These are phyloP conservation scores for Ceratocystis destructans DNA, from an alignment of 2,329 filamentous ascomycete species.

Conservation along the genomic window DNA sequence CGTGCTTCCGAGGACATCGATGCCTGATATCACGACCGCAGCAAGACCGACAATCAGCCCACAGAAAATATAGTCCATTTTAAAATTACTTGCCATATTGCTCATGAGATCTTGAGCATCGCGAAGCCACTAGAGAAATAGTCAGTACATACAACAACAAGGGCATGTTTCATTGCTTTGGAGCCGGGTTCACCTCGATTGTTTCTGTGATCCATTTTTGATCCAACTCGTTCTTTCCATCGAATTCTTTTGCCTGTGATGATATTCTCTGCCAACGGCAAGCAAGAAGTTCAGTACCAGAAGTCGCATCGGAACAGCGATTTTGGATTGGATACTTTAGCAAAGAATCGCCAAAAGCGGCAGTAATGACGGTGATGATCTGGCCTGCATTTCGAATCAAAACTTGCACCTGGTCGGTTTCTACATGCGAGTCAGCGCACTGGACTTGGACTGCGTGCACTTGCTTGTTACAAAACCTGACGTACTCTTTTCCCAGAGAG, in stretches of 20 bases:
- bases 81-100: constrained; percentile 83
- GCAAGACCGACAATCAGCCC: constrained; percentile 38
- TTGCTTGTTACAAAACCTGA: constrained; percentile 6
- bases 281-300: constrained; percentile 43
- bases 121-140: constrained; percentile 42
- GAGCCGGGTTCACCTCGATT: constrained; percentile 7
- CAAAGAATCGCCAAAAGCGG: constrained; percentile 47
- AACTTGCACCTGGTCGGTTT: constrained; percentile 48
- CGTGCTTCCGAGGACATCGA: constrained; percentile 17
- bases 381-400: constrained; percentile 68
- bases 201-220: constrained; percentile 5
- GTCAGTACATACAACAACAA: not conserved
- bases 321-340: constrained; percentile 9
- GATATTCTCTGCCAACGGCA: constrained; percentile 48
- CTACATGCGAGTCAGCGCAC: constrained; percentile 22
- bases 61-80: constrained; percentile 35
- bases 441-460: not conserved
- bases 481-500: constrained; percentile 57
- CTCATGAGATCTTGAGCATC: constrained; percentile 69
- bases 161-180: not conserved
- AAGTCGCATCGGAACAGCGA: not conserved
- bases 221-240: not conserved
- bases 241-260: not conserved
- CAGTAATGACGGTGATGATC: constrained; percentile 61
- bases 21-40: constrained; percentile 26